Evolutionary conservation across 2,329 filamentous ascomycete genomes (phyloP), one percentile per base, ranked within the genome.

Genomic region (Cercospora sp.): DNA sequence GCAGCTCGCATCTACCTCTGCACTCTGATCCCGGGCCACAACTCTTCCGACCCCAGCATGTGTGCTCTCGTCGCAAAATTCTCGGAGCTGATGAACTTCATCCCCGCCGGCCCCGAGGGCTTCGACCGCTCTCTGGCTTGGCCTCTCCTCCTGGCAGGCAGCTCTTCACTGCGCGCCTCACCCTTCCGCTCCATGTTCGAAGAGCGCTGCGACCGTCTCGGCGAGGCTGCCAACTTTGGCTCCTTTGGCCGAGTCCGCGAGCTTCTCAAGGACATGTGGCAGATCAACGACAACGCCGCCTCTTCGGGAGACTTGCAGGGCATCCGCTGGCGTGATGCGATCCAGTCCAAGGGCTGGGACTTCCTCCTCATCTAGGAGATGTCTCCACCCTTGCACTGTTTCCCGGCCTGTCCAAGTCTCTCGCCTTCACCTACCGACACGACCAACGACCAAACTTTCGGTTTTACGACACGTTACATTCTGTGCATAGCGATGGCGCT

Each of bases 1-100:
- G 94, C 94, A 2, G 94, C 94, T 3, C 91, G 94, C 77, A 93
- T 99, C 82, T 97, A 97, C 81, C 89, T 98, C n/a, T 97, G 93
- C 88, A 94, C 92, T 77, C 85, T 99, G 40, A 92, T 98, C 0
- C 94, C 94, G 0, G 93, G 93, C 66, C 95, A 94, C 81, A 89
- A 90, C 74, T 91, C 91, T 59, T 86, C 85, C 66, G 90, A 95
- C 75, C 83, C 84, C 8, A 92, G 90, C 78, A 94, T 90, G 76
- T 84, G 90, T 75, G 89, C 89, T 72, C 86, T 98, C 26, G 88
- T 97, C 51, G 87, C 91, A 68, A 91, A 92, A 75, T 88, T 97
- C 69, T 89, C 90, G 28, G 86, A 88, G 66, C 88, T 91, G 40
- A 89, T 98, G 71, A 88, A 91, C 65, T 91, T 88, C 79, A 94